A percentile compares a stretch with the other conserved stretches of the same genome.
These are phyloP conservation scores for Trichoderma virens DNA, from an alignment of 495 filamentous ascomycete genomes.

Conservation along the genomic window DNA sequence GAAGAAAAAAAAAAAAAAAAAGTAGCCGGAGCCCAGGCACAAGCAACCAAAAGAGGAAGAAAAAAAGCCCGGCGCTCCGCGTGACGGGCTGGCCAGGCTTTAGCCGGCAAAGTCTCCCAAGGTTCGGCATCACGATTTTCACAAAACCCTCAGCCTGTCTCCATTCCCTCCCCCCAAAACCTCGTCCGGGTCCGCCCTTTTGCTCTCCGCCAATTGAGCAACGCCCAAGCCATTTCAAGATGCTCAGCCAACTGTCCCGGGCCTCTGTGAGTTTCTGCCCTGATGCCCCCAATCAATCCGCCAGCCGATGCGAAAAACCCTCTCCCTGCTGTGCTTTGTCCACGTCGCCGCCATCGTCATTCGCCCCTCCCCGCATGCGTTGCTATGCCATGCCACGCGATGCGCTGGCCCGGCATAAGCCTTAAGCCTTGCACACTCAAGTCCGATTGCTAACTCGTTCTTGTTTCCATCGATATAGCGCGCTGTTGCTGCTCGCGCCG, in stretches of 20 bases:
- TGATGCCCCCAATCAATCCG: not conserved
- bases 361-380: not conserved
- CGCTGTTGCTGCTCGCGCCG: slow-evolving; percentile 58
- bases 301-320: not conserved
- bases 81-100: not conserved
- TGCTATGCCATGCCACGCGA: no score
- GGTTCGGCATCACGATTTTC: slow-evolving; percentile 11
- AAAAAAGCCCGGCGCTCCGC: slow-evolving; percentile 5
- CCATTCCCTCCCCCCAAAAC: not conserved
- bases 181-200: not conserved
- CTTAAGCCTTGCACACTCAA: no score
- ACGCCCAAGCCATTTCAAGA: slow-evolving; percentile 19
- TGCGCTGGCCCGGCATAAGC: slow-evolving; percentile 1
- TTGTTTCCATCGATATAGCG: slow-evolving; percentile 19
- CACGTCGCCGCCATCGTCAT: not conserved
- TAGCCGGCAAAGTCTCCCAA: no score
- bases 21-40: not conserved
- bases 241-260: slow-evolving; percentile 22
- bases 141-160: slow-evolving; percentile 11
- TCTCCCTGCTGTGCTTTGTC: not conserved
- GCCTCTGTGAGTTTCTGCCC: slow-evolving; percentile 17
- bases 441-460: slow-evolving; percentile 5
- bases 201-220: slow-evolving; percentile 19
- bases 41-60: no score
- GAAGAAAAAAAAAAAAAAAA: not conserved